phyloP scores from a whole-genome alignment of 257 asterid genomes.

The Jacaranda copaia region DNA sequence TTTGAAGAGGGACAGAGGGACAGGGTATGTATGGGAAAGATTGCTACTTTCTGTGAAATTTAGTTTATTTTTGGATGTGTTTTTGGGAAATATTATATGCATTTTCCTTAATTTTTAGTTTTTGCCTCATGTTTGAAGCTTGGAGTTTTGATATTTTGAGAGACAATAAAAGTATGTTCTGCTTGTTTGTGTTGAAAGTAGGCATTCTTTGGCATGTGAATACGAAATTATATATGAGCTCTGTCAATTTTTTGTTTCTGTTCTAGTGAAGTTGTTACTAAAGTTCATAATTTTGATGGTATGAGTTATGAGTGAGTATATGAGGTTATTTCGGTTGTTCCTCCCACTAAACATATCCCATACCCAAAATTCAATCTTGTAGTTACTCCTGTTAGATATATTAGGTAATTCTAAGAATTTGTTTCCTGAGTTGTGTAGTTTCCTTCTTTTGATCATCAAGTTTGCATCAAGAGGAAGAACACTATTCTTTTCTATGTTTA shows the following conservation, averaged over 20 bases:
- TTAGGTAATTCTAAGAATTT: not conserved
- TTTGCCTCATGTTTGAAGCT: not conserved
- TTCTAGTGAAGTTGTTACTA: constrained; percentile 4
- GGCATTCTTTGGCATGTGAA: not conserved
- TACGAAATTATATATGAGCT: constrained; percentile 10
- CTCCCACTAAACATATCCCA: not conserved
- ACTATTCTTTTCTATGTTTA: no score
- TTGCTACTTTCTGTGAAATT: not conserved
- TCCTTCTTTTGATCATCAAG: not conserved
- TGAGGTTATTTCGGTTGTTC: constrained; percentile 1
- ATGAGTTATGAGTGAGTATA: not conserved
- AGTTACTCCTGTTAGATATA: constrained; percentile 25
- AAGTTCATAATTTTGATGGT: not conserved
- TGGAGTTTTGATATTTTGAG: not conserved
- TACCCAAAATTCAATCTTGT: not conserved
- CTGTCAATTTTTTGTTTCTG: not conserved
- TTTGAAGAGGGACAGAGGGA: constrained; percentile 87
- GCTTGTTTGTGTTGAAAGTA: not conserved
- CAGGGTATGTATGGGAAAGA: constrained; percentile 56
- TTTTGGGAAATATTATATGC: not conserved
- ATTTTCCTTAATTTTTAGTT: constrained; percentile 14
- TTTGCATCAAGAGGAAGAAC: not conserved
- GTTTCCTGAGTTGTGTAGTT: not conserved
- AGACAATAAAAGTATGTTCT: not conserved
- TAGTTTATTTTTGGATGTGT: constrained; percentile 26